phyloP scores from a whole-genome alignment of 225 moss, liverwort and hornwort species.

The Ulota crispa region DNA sequence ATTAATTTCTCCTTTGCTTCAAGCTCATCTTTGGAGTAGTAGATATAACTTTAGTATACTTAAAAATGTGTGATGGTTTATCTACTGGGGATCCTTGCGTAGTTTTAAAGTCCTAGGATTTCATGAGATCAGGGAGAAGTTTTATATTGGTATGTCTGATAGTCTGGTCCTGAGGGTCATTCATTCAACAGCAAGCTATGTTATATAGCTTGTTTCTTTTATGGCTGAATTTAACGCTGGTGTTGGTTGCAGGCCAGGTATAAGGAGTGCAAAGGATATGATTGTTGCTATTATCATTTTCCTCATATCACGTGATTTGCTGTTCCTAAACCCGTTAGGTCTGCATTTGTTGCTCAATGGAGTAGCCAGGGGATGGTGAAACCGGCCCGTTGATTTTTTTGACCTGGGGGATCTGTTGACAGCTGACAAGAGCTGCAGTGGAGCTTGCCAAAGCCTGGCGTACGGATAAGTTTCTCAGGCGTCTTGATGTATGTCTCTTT shows the following conservation, averaged over 20 bases:
- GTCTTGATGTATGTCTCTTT: constrained; percentile 76
- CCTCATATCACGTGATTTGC: not conserved
- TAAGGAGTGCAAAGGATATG: constrained; percentile 29
- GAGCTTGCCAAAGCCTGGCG: constrained; percentile 95
- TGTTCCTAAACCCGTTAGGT: constrained; percentile 26
- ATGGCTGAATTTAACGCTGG: constrained; percentile 14
- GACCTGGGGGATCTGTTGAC: constrained; percentile 55
- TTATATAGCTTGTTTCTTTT: not conserved
- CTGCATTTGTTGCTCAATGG: constrained; percentile 29
- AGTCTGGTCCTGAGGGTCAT: not conserved
- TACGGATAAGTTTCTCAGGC: constrained; percentile 83
- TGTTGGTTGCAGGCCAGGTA: constrained; percentile 87
- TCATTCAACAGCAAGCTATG: not conserved
- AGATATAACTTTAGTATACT: not conserved
- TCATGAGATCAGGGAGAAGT: not conserved
- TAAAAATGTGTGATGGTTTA: not conserved
- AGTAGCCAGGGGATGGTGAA: constrained; percentile 29
- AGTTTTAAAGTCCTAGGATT: not conserved
- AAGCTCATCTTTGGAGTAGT: not conserved
- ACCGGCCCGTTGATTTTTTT: constrained; percentile 34
- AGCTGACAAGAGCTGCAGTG: constrained; percentile 92
- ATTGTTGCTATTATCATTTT: constrained; percentile 13
- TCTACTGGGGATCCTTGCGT: not conserved
- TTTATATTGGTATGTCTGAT: not conserved
- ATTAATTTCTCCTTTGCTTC: not conserved